Evolutionary conservation across 2,329 filamentous ascomycete genomes (phyloP).

Genomic region (Trichoderma lentiforme): DNA sequence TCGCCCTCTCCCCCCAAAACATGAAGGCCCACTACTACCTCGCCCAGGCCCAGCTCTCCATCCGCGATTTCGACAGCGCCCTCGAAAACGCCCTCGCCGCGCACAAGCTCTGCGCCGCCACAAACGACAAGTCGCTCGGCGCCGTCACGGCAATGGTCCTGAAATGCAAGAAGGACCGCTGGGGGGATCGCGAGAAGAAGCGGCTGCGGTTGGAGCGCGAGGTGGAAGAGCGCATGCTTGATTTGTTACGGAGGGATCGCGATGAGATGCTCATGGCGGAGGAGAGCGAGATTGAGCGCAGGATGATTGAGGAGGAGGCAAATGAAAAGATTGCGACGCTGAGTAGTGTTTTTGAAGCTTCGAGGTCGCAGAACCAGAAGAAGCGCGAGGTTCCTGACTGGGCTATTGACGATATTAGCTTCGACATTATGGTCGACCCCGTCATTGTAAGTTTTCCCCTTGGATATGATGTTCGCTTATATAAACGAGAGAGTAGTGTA

Average conservation of each 20-base stretch:
- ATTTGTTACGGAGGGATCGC: constrained; percentile 46
- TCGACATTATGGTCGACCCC: constrained; percentile 71
- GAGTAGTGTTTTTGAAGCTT: constrained; percentile 49
- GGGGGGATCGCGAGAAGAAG: constrained; percentile 69
- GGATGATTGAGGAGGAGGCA: constrained; percentile 47
- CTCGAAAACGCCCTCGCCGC: constrained; percentile 67
- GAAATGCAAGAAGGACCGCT: constrained; percentile 78
- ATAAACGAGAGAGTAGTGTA: background rate
- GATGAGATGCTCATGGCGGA: constrained; percentile 39
- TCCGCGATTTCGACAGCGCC: constrained; percentile 65
- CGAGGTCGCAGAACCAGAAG: constrained; percentile 43
- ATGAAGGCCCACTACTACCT: constrained; percentile 86
- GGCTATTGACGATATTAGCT: constrained; percentile 72
- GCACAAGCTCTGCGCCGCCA: constrained; percentile 64
- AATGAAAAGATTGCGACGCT: constrained; percentile 45
- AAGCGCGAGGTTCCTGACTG: constrained; percentile 68
- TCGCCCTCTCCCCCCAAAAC: constrained; percentile 60
- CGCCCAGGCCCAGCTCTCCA: constrained; percentile 74
- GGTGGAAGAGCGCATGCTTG: constrained; percentile 59
- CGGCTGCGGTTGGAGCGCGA: constrained; percentile 54
- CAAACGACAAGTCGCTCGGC: constrained; percentile 63
- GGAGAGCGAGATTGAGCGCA: constrained; percentile 45
- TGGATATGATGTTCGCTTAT: background rate
- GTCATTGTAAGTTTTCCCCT: constrained; percentile 45
- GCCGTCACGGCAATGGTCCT: constrained; percentile 73